A percentile compares a stretch with the other conserved stretches of the same genome.
Conservation (phyloP, 805 yeast genomes). For the Saccharomycopsis babjevae region DNA sequence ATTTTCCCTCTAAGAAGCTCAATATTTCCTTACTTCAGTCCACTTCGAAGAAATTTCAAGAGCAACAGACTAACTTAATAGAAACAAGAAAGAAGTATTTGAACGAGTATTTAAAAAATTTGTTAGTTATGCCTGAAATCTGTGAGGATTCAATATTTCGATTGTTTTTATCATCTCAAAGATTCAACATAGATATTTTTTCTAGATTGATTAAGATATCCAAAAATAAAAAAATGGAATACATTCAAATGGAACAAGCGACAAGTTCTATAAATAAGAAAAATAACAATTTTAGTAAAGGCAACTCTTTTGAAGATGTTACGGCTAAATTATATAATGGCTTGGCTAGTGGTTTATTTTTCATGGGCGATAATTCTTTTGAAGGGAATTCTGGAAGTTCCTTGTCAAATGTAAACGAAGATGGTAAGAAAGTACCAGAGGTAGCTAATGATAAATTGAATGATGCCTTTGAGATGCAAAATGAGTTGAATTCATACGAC, state of each 20-base stretch:
- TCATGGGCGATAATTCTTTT: constrained; percentile 15
- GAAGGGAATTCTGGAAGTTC: constrained; percentile 3
- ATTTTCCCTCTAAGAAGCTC: constrained; percentile 36
- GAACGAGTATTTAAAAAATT: constrained; percentile 48
- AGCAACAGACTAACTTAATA: constrained; percentile 47
- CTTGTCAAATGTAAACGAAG: not conserved
- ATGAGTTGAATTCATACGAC: not conserved
- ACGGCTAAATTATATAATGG: constrained; percentile 27
- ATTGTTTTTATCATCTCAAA: constrained; percentile 66
- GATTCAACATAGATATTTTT: constrained; percentile 31
- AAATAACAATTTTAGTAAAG: constrained; percentile 17
- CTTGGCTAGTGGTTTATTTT: constrained; percentile 21
- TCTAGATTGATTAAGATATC: constrained; percentile 7
- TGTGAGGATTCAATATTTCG: constrained; percentile 68
- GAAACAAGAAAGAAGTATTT: constrained; percentile 54
- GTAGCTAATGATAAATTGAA: not conserved
- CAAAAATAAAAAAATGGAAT: not conserved
- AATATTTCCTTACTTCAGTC: constrained; percentile 43
- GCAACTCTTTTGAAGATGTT: constrained; percentile 19
- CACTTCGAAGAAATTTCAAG: constrained; percentile 1
- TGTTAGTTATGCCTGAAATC: constrained; percentile 54
- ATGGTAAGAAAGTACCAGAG: not conserved
- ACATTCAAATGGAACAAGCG: not conserved
- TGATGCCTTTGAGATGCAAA: not conserved
- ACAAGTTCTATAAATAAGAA: not conserved